These are phyloP conservation scores for Leccinum fuscescens DNA, from an alignment of 1,284 basidiomycete species.

Conservation along the genomic window DNA sequence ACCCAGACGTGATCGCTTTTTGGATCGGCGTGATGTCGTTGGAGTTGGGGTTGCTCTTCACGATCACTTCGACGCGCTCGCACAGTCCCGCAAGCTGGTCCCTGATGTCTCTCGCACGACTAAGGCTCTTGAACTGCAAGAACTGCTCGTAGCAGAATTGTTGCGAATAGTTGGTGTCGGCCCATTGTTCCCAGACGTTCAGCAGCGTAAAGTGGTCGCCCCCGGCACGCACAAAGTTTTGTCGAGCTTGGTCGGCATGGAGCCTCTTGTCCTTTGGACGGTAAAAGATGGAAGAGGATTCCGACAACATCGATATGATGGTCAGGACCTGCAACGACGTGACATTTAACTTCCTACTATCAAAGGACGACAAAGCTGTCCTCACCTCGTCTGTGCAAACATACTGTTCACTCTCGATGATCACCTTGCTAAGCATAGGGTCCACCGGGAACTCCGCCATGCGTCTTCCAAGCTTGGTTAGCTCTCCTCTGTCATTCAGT, in stretches of 20 bases:
- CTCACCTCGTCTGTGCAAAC: slow-evolving; percentile 93
- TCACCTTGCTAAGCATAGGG: slow-evolving; percentile 95
- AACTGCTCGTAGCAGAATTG: slow-evolving; percentile 97
- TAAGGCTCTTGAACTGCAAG: slow-evolving; percentile 94
- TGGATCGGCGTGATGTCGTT: slow-evolving; percentile 92
- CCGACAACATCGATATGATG: slow-evolving; percentile 96
- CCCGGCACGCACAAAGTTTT: slow-evolving; percentile 93
- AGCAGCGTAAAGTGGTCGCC: slow-evolving; percentile 97
- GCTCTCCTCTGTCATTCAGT: slow-evolving; percentile 92
- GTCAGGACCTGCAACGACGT: slow-evolving; percentile 69
- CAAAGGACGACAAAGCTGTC: background rate
- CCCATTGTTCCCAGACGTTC: slow-evolving; percentile 99
- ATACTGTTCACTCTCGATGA: slow-evolving; percentile 93
- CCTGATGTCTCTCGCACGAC: slow-evolving; percentile 91
- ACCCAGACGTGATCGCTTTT: slow-evolving; percentile 92
- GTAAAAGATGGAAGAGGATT: slow-evolving; percentile 93
- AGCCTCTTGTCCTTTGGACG: slow-evolving; percentile 97
- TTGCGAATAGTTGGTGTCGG: slow-evolving; percentile 93
- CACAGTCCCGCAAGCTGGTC: slow-evolving; percentile 95
- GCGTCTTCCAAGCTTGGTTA: slow-evolving; percentile 92
- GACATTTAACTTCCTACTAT: slow-evolving; percentile 39
- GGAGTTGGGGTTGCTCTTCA: slow-evolving; percentile 83
- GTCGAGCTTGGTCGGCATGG: slow-evolving; percentile 93
- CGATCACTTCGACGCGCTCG: slow-evolving; percentile 94
- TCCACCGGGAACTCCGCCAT: slow-evolving; percentile 99